Conservation (phyloP, 306 rosid species). For the Cyamopsis tetragonoloba region DNA sequence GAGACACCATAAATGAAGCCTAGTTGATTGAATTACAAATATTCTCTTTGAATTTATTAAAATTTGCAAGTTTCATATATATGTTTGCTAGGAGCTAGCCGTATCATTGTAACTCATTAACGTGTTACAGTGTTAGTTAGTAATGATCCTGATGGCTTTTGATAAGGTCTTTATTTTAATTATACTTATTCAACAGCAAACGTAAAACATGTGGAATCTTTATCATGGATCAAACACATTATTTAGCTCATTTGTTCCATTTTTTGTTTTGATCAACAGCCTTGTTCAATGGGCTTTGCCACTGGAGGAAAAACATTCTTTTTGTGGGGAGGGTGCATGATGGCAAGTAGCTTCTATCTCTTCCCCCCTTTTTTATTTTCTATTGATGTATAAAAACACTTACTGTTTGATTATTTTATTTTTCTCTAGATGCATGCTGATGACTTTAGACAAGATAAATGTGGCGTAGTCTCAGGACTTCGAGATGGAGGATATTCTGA, state of each 20-base stretch:
- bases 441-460: conserved; percentile 74
- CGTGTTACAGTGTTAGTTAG: not conserved
- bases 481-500: conserved; percentile 95
- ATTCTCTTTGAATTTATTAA: not conserved
- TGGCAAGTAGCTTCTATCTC: conserved; percentile 61
- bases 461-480: conserved; percentile 83
- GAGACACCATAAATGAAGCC: conserved; percentile 6
- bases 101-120: not conserved
- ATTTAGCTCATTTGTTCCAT: not conserved
- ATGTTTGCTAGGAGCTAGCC: conserved; percentile 10
- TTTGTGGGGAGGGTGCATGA: conserved; percentile 99
- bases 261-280: conserved; percentile 44
- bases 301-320: conserved; percentile 98
- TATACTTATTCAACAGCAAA: not conserved
- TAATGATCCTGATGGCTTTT: not conserved
- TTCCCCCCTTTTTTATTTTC: not conserved
- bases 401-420: conserved; percentile 28
- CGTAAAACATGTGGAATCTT: too few relatives aligned
- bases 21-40: not conserved
- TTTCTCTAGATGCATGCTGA: conserved; percentile 90
- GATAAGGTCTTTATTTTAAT: not conserved
- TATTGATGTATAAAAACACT: conserved; percentile 1
- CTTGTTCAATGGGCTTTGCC: conserved; percentile 99
- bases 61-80: conserved; percentile 6
- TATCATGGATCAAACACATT: too few relatives aligned